Evolutionary conservation across 306 rosid genomes (phyloP).

Genomic region (Cicer yamashitae): DNA sequence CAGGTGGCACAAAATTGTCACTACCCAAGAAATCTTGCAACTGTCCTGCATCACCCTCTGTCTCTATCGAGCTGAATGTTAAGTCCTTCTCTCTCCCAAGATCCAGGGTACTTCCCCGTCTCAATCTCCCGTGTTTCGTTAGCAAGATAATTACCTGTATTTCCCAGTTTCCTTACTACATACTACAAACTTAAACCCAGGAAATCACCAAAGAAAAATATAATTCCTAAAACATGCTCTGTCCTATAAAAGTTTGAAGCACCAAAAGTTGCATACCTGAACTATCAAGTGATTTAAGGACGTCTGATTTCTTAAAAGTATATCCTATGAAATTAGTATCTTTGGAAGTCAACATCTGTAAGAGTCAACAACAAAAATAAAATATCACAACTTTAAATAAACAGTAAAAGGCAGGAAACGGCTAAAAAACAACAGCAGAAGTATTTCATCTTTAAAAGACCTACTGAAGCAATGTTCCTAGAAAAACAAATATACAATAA

Average conservation of each 20-base stretch:
- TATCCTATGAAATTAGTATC: constrained; percentile 96
- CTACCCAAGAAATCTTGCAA: constrained; percentile 22
- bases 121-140: constrained; percentile 1
- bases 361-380: constrained; percentile 28
- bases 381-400: constrained; percentile 7
- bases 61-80: not conserved
- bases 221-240: constrained; percentile 13
- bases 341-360: constrained; percentile 97
- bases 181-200: constrained; percentile 1
- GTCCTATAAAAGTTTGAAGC: constrained; percentile 25
- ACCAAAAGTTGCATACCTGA: constrained; percentile 62
- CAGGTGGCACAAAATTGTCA: not conserved
- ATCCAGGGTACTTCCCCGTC: constrained; percentile 9
- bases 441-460: constrained; percentile 10
- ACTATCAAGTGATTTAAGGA: constrained; percentile 78
- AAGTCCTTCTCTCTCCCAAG: not conserved
- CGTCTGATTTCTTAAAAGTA: constrained; percentile 88
- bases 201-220: constrained; percentile 11
- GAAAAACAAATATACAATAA: constrained; percentile 30
- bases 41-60: not conserved
- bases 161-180: constrained; percentile 17
- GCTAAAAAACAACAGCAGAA: constrained; percentile 17
- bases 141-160: constrained; percentile 9
- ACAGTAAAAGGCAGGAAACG: constrained; percentile 4
- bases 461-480: constrained; percentile 19